These are phyloP conservation scores for Rehmannia glutinosa DNA, from an alignment of 257 asterid species.

Conservation along the genomic window DNA sequence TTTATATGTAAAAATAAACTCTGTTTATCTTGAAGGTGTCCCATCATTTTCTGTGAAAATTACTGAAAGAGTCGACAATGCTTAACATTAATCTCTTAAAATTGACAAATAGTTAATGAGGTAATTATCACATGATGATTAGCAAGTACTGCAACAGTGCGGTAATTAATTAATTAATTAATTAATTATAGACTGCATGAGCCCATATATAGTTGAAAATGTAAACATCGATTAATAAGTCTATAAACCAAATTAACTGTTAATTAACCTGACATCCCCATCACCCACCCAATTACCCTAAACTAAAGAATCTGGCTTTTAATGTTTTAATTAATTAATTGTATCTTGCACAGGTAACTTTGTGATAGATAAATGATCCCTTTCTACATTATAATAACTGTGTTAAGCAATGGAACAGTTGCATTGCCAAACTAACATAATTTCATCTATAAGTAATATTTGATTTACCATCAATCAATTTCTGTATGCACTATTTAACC, in stretches of 20 bases:
- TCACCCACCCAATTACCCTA: neutral
- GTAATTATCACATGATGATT: constrained; percentile 12
- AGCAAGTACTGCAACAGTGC: constrained; percentile 6
- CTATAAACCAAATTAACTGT: neutral
- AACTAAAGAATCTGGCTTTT: neutral
- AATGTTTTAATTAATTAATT: too few relatives aligned
- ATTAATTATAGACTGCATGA: constrained; percentile 10
- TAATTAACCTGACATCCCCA: neutral
- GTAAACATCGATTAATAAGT: neutral
- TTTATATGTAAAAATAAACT: constrained; percentile 2
- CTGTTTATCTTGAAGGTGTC: constrained; percentile 31
- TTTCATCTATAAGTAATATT: too few relatives aligned
- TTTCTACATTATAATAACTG: too few relatives aligned
- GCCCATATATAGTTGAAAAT: neutral
- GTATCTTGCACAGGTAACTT: too few relatives aligned
- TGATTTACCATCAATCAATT: too few relatives aligned
- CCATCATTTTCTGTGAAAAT: constrained; percentile 40
- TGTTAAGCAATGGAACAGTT: too few relatives aligned
- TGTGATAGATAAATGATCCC: too few relatives aligned
- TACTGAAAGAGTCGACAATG: constrained; percentile 4
- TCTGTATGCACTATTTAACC: too few relatives aligned
- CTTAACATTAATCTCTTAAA: constrained; percentile 7
- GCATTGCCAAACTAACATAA: too few relatives aligned
- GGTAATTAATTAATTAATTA: neutral
- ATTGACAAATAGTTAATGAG: constrained; percentile 14